These are phyloP conservation scores for Diaporthe longicolla DNA, from an alignment of 2,329 filamentous ascomycete species.

Conservation along the genomic window DNA sequence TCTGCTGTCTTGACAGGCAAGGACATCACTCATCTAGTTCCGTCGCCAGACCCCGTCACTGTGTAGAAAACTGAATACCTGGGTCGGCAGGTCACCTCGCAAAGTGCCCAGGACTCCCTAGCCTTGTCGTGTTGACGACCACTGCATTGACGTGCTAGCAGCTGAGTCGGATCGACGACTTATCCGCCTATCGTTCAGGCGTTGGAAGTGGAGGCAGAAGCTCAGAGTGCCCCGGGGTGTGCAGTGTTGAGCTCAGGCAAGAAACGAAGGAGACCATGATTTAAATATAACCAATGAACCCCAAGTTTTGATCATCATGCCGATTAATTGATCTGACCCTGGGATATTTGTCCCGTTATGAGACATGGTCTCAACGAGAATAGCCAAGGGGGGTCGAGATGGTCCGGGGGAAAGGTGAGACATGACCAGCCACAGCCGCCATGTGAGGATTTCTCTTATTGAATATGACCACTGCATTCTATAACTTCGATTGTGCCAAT, in stretches of 20 bases:
- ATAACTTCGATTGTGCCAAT: background rate
- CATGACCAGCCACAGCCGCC: constrained; percentile 6
- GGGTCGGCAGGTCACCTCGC: background rate
- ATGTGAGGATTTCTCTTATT: background rate
- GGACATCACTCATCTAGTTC: too few species aligned
- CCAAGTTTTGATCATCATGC: background rate
- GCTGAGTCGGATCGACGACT: too few species aligned
- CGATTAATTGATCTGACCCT: background rate
- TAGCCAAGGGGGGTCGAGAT: constrained; percentile 16
- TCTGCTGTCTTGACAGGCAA: background rate
- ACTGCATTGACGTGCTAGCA: background rate
- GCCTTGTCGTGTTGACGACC: background rate
- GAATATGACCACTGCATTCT: background rate
- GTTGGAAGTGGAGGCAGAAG: too few species aligned
- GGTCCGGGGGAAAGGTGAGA: constrained; percentile 17
- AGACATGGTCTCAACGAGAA: constrained; percentile 29
- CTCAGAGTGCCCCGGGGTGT: background rate
- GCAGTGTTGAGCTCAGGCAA: background rate
- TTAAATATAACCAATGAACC: background rate
- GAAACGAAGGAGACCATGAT: background rate
- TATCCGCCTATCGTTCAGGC: too few species aligned
- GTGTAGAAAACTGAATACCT: background rate
- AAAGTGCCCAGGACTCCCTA: background rate
- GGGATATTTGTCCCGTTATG: background rate
- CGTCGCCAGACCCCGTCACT: background rate